phyloP scores from a whole-genome alignment of 163 green algal genomes.

The Trebouxia gelatinosa region DNA sequence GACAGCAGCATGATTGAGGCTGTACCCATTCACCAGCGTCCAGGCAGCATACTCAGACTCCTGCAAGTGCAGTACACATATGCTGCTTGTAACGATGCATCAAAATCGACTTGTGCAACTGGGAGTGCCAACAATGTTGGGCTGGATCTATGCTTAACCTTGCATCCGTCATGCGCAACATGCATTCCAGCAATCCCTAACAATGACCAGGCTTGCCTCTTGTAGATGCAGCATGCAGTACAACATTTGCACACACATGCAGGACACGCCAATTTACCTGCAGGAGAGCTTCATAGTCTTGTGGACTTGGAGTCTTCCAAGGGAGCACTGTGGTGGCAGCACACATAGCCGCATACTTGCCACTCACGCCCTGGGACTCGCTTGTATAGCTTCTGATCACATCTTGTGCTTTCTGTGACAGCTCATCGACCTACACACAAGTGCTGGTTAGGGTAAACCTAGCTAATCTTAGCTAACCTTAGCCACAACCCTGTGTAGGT shows the following conservation, averaged over 20 bases:
- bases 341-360: conserved; percentile 14
- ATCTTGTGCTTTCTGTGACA: conserved; percentile 50
- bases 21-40: conserved; percentile 83
- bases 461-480: too few species aligned
- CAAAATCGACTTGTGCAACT: not conserved
- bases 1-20: conserved; percentile 84
- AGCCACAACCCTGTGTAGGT: too few species aligned
- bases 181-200: too few species aligned
- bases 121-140: too few species aligned
- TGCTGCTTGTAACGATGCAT: not conserved
- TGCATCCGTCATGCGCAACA: too few species aligned
- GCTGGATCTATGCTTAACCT: too few species aligned
- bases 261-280: too few species aligned
- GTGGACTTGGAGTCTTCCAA: conserved; percentile 54
- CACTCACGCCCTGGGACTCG: not conserved
- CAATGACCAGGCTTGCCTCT: too few species aligned
- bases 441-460: too few species aligned
- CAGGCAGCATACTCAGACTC: conserved; percentile 84
- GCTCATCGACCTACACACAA: conserved; percentile 57
- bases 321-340: conserved; percentile 46
- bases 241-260: too few species aligned
- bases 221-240: too few species aligned
- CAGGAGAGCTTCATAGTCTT: conserved; percentile 67
- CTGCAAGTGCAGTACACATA: conserved; percentile 4
- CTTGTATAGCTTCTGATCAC: conserved; percentile 59